Percentiles rank a stretch among this genome's conserved stretches.
Evolutionary conservation across 2,329 filamentous ascomycete genomes (phyloP).

Genomic region (Chalara sp.): DNA sequence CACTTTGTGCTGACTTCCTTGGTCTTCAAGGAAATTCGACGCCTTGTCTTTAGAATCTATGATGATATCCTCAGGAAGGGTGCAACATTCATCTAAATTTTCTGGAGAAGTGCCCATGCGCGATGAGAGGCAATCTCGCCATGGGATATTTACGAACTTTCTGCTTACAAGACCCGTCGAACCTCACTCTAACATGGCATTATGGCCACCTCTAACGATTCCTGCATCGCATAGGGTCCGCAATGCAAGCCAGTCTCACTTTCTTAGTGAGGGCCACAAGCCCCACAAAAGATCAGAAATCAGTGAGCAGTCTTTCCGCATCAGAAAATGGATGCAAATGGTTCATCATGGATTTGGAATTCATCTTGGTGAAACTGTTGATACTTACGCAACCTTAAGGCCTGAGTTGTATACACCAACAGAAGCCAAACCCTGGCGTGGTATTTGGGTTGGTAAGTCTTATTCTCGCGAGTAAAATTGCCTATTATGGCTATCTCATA

Average conservation of each 20-base stretch:
- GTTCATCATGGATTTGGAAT: conserved; percentile 30
- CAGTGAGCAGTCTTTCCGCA: conserved; percentile 64
- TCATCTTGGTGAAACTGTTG: conserved; percentile 46
- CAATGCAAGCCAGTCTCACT: conserved; percentile 39
- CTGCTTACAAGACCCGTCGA: conserved; percentile 52
- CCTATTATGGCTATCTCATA: not conserved
- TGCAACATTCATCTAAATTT: conserved; percentile 32
- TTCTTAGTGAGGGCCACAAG: conserved; percentile 33
- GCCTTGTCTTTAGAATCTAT: conserved; percentile 10
- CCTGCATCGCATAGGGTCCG: conserved; percentile 47
- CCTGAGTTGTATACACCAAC: conserved; percentile 75
- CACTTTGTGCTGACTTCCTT: too few relatives aligned
- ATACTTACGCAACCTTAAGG: conserved; percentile 67
- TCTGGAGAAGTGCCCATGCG: conserved; percentile 44
- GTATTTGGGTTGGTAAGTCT: conserved; percentile 63
- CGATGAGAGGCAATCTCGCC: conserved; percentile 37
- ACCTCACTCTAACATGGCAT: conserved; percentile 30
- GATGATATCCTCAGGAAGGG: conserved; percentile 7
- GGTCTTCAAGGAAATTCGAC: conserved; percentile 30
- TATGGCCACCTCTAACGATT: conserved; percentile 73
- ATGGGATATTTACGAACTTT: conserved; percentile 57
- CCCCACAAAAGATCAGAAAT: conserved; percentile 51
- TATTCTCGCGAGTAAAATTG: not conserved
- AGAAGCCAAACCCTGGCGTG: conserved; percentile 71
- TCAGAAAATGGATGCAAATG: conserved; percentile 73